Evolutionary conservation across 2,329 filamentous ascomycete genomes (phyloP).

Genomic region (Pyrenophora teres): DNA sequence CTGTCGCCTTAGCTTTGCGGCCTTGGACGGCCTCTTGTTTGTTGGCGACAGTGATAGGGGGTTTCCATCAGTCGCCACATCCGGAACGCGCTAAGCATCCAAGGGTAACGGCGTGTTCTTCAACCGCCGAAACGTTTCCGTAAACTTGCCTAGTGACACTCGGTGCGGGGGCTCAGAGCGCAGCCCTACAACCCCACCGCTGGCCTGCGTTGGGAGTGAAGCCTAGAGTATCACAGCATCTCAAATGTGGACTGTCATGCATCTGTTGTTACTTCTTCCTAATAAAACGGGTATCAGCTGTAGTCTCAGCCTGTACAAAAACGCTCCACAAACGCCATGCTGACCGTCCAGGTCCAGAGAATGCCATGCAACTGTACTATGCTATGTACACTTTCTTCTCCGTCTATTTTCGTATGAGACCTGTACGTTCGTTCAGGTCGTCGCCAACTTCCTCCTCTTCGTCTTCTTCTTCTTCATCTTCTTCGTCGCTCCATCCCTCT

Average conservation of each 20-base stretch:
- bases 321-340: conserved; percentile 17
- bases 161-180: too few relatives aligned
- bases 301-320: background rate
- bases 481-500: conserved; percentile 57
- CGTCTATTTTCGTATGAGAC: conserved; percentile 35
- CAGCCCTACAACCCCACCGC: too few relatives aligned
- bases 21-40: too few relatives aligned
- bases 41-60: too few relatives aligned
- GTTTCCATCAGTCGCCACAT: too few relatives aligned
- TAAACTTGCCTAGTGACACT: too few relatives aligned
- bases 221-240: background rate
- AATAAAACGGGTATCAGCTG: background rate
- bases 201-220: background rate
- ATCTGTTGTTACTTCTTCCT: background rate
- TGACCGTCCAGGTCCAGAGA: conserved; percentile 7
- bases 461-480: conserved; percentile 36
- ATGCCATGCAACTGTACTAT: conserved; percentile 11
- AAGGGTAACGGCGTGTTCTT: too few relatives aligned
- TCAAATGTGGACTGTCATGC: background rate
- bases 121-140: too few relatives aligned
- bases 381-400: background rate
- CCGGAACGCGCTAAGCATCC: too few relatives aligned
- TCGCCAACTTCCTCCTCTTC: conserved; percentile 32
- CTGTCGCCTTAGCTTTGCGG: too few relatives aligned
- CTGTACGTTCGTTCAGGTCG: conserved; percentile 34